phyloP scores from a whole-genome alignment of 2,329 filamentous ascomycete species.

The Scedosporium boydii region DNA sequence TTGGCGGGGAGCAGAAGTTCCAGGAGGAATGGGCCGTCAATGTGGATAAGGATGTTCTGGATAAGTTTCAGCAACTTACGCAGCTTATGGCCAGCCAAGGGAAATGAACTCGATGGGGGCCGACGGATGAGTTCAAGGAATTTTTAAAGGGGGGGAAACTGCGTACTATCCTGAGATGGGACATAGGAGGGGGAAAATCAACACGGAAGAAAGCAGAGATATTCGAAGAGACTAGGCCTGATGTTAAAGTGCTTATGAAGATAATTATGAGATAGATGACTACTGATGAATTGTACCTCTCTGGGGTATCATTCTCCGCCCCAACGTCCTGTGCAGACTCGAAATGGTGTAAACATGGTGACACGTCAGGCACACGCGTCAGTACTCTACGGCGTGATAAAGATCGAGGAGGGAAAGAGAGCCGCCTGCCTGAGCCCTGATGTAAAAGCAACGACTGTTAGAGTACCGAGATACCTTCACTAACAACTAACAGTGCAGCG shows the following conservation, averaged over 20 bases:
- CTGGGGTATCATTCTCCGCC: neutral
- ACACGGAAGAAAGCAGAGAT: neutral
- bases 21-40: constrained; percentile 61
- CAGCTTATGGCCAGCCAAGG: neutral
- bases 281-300: neutral
- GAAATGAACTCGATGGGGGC: neutral
- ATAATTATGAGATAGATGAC: constrained; percentile 1
- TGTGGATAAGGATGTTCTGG: constrained; percentile 63
- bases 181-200: neutral
- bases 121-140: too few species aligned
- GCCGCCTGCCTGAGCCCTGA: neutral
- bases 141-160: too few species aligned
- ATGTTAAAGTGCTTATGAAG: neutral
- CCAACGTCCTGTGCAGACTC: too few species aligned
- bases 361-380: too few species aligned
- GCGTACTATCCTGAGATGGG: neutral
- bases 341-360: too few species aligned
- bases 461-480: too few species aligned
- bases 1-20: constrained; percentile 58
- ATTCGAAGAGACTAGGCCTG: neutral
- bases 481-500: too few species aligned
- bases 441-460: too few species aligned
- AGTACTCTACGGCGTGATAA: too few species aligned
- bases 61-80: constrained; percentile 38
- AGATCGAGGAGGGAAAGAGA: too few species aligned